Evolutionary conservation across 2,329 filamentous ascomycete species (phyloP), one percentile per base, ranked within the genome.

Genomic region (Pseudocercospora macadamiae): DNA sequence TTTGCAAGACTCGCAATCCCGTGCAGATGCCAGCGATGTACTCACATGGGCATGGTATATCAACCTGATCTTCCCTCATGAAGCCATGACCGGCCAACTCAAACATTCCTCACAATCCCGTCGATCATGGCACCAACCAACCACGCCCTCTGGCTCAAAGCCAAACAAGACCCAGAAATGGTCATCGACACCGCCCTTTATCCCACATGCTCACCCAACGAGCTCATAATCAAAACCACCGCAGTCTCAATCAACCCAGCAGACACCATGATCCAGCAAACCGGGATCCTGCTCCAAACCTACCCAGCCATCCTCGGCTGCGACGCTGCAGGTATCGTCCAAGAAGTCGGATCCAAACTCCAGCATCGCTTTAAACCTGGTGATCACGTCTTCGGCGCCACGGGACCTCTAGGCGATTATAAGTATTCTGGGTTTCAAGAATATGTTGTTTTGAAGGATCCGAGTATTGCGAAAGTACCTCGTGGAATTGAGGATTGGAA

Each of bases 161-260:
- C 34, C 2, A 7, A 14, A 1, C n/a, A 37, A 37, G 34, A 16
- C 34, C n/a, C 34, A 37, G n/a, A 14, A 16, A 16, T 37, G 34
- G 10, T 9, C 34, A 47, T 70, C 53, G 45, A 47, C 32, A 23
- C 53, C 21, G 68, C 68, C 2, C 65, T 64, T 8, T 59, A 65
- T 28, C 64, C 66, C 5, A 32, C 26, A 26, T 65, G 64, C 1
- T 60, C 49, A 12, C 28, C 63, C 1, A 61, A 72, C 59, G 69
- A 75, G 54, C 64, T 77, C 30, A 60, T 76, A 10, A 68, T 77
- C 55, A 66, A 70, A 39, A 72, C 71, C 37, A 55, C 59, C 18
- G 75, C 74, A n/a, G 63, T 74, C 9, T 75, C 74, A 4, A 70
- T 78, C 51, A 77, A 78, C 55, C 74, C 74, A 3, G 62, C 71